Conservation (phyloP, 345 rosid genomes). For the Aurinia saxatilis region DNA sequence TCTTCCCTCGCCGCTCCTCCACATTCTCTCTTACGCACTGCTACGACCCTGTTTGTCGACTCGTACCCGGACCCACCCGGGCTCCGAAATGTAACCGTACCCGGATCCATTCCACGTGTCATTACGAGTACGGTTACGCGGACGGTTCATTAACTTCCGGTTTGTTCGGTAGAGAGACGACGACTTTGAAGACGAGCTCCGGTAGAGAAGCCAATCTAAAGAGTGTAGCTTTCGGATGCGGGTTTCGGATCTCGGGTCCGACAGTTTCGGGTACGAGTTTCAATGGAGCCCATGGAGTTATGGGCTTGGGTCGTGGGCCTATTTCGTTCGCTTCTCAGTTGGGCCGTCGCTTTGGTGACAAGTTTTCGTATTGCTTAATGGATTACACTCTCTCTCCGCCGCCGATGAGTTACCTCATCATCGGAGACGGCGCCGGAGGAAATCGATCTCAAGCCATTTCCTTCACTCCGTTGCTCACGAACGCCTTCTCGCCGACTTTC, state of each 20-base stretch:
- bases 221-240: slow-evolving; percentile 65
- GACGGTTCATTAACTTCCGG: slow-evolving; percentile 67
- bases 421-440: slow-evolving; percentile 36
- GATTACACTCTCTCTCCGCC: slow-evolving; percentile 82
- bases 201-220: slow-evolving; percentile 33
- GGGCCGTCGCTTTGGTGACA: slow-evolving; percentile 67
- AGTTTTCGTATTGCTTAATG: slow-evolving; percentile 77
- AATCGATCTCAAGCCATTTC: slow-evolving; percentile 2
- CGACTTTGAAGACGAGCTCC: slow-evolving; percentile 52
- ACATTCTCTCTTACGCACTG: slow-evolving; percentile 72
- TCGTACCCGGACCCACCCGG: slow-evolving; percentile 47
- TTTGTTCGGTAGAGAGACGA: slow-evolving; percentile 56
- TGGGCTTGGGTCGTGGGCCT: slow-evolving; percentile 85
- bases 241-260: slow-evolving; percentile 66
- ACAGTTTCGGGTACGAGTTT: slow-evolving; percentile 58
- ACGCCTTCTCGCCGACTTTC: slow-evolving; percentile 63
- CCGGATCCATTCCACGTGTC: slow-evolving; percentile 69
- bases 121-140: slow-evolving; percentile 60
- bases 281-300: slow-evolving; percentile 75
- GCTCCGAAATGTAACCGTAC: slow-evolving; percentile 48
- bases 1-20: slow-evolving; percentile 70
- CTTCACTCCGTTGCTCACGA: slow-evolving; percentile 59
- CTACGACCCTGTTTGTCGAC: slow-evolving; percentile 41
- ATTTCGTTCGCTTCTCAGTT: slow-evolving; percentile 75
- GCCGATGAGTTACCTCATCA: slow-evolving; percentile 66